phyloP scores from a whole-genome alignment of 768 basidiomycete species.

The Phylloporus sp. region DNA sequence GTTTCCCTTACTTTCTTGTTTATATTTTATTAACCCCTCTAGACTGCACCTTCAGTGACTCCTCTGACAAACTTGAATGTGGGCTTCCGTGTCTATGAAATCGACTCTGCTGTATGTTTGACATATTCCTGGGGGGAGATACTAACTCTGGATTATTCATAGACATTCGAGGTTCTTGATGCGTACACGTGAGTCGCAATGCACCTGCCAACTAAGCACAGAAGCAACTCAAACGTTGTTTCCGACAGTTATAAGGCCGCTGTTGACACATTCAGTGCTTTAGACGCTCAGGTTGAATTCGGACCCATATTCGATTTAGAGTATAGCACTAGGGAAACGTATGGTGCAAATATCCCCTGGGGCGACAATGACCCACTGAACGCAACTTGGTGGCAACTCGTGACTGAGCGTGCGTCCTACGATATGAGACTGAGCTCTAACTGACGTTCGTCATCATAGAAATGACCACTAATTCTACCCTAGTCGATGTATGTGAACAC shows the following conservation, averaged over 20 bases:
- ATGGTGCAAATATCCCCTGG: conserved; percentile 59
- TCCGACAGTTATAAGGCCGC: conserved; percentile 56
- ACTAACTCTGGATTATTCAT: conserved; percentile 3
- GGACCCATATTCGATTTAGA: conserved; percentile 64
- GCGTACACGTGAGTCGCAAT: conserved; percentile 60
- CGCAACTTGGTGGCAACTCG: conserved; percentile 79
- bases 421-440: background rate
- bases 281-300: conserved; percentile 51
- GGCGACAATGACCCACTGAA: conserved; percentile 63
- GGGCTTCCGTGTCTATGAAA: conserved; percentile 54
- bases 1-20: conserved; percentile 10
- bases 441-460: conserved; percentile 32
- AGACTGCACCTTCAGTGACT: conserved; percentile 70
- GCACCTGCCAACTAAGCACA: background rate
- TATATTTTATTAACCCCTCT: conserved; percentile 7
- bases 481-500: conserved; percentile 49
- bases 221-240: background rate
- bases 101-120: conserved; percentile 51
- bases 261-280: conserved; percentile 52
- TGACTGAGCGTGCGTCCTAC: conserved; percentile 60
- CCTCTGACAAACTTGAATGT: conserved; percentile 70
- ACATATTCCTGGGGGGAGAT: background rate
- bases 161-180: conserved; percentile 78
- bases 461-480: conserved; percentile 52
- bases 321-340: conserved; percentile 67